Evolutionary conservation across 1,139 yeast genomes (phyloP).

Genomic region (Yamadazyma pseudoaaseri): DNA sequence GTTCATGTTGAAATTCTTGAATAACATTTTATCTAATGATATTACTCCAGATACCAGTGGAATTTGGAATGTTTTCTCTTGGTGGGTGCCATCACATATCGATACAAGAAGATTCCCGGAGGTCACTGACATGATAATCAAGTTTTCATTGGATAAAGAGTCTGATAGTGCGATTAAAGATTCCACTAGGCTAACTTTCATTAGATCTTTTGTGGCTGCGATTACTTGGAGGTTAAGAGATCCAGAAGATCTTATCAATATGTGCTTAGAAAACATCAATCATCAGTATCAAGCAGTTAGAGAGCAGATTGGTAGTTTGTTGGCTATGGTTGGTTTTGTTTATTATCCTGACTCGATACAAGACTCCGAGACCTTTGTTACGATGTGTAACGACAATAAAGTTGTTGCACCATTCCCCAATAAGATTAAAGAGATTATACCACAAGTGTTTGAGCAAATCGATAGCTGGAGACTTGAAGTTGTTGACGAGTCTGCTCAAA

Average conservation of each 20-base stretch:
- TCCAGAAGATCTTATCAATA: constrained; percentile 45
- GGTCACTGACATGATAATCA: constrained; percentile 46
- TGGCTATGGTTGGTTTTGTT: constrained; percentile 56
- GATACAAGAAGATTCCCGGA: constrained; percentile 69
- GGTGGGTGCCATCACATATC: constrained; percentile 69
- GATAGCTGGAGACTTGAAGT: constrained; percentile 43
- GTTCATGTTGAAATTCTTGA: constrained; percentile 44
- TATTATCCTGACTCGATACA: constrained; percentile 51
- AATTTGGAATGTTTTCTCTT: constrained; percentile 75
- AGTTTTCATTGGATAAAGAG: constrained; percentile 47
- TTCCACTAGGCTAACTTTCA: constrained; percentile 59
- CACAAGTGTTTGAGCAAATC: constrained; percentile 40
- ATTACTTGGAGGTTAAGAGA: constrained; percentile 59
- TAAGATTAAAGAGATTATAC: constrained; percentile 16
- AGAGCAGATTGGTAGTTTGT: constrained; percentile 63
- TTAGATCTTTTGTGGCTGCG: constrained; percentile 54
- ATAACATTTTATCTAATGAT: constrained; percentile 51
- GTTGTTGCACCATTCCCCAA: constrained; percentile 3
- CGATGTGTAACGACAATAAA: constrained; percentile 32
- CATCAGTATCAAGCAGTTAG: constrained; percentile 81
- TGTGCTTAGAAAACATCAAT: constrained; percentile 47
- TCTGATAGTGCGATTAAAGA: constrained; percentile 69
- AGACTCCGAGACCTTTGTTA: constrained; percentile 43
- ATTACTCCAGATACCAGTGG: constrained; percentile 74
- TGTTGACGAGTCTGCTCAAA: constrained; percentile 39